These are phyloP conservation scores for Erysimum cheiranthoides DNA, from an alignment of 345 rosid species.

Conservation along the genomic window DNA sequence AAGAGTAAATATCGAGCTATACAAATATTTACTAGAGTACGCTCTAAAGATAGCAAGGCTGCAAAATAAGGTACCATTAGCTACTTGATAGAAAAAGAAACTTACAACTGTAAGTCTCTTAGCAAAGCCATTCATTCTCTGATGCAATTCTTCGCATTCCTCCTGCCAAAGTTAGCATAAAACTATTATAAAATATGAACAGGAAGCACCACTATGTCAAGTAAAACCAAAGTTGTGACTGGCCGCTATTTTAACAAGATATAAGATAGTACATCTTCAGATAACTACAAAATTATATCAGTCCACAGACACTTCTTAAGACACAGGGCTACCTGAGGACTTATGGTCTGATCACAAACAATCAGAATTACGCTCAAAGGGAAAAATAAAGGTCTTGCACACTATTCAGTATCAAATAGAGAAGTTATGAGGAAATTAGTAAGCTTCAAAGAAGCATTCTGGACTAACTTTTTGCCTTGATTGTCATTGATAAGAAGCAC, in stretches of 20 bases:
- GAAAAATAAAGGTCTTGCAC: neutral
- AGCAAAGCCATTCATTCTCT: slow-evolving; percentile 61
- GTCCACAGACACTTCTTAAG: neutral
- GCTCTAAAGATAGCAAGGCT: neutral
- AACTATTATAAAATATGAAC: slow-evolving; percentile 20
- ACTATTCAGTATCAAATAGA: neutral
- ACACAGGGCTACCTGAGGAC: slow-evolving; percentile 11
- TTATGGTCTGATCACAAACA: slow-evolving; percentile 6
- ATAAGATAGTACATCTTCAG: neutral
- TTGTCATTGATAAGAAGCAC: neutral
- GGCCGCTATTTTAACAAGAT: neutral
- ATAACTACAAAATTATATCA: slow-evolving; percentile 4
- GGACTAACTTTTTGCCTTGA: slow-evolving; percentile 45
- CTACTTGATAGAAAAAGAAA: slow-evolving; percentile 27
- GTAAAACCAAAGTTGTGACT: slow-evolving; percentile 7
- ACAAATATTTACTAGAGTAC: neutral
- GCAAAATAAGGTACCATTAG: slow-evolving; percentile 2
- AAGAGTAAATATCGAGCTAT: neutral
- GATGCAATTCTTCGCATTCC: slow-evolving; percentile 73
- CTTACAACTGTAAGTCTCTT: slow-evolving; percentile 75
- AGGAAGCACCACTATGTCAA: neutral
- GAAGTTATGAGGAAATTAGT: slow-evolving; percentile 39
- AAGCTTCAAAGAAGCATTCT: slow-evolving; percentile 56
- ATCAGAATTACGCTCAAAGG: neutral
- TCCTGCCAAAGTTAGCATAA: slow-evolving; percentile 59